These are phyloP conservation scores for Plasmodium relictum DNA, from an alignment of 169 alveolate genomes.

Conservation along the genomic window DNA sequence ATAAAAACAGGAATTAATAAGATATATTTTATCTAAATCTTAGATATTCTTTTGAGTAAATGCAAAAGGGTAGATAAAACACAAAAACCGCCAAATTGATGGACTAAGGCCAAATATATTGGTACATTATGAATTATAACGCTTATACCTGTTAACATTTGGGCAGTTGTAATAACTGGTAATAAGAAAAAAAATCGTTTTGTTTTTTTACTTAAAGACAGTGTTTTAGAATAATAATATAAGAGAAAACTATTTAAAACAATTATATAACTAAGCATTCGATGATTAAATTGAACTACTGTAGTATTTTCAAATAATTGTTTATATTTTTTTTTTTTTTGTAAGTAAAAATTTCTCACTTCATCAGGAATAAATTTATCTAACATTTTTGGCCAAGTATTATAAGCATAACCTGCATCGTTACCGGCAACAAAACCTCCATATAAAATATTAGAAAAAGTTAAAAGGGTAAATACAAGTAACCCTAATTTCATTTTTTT, in stretches of 20 bases:
- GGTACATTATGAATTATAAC: slow-evolving; percentile 84
- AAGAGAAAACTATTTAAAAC: slow-evolving; percentile 62
- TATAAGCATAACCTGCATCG: slow-evolving; percentile 90
- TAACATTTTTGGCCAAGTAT: slow-evolving; percentile 92
- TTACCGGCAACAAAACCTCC: slow-evolving; percentile 91
- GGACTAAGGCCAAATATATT: slow-evolving; percentile 82
- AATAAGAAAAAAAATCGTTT: slow-evolving; percentile 80
- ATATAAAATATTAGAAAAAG: slow-evolving; percentile 62
- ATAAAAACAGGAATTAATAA: no score
- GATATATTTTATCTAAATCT: background rate
- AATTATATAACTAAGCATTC: slow-evolving; percentile 87
- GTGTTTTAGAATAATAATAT: slow-evolving; percentile 39
- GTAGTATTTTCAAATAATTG: slow-evolving; percentile 88
- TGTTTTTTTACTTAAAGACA: slow-evolving; percentile 65
- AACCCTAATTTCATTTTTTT: slow-evolving; percentile 48
- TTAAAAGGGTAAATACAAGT: slow-evolving; percentile 27
- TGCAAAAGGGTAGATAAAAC: slow-evolving; percentile 81
- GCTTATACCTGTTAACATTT: slow-evolving; percentile 80
- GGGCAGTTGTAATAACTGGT: slow-evolving; percentile 82
- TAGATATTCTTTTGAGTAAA: slow-evolving; percentile 41
- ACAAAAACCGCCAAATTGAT: slow-evolving; percentile 84
- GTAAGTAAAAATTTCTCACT: slow-evolving; percentile 48
- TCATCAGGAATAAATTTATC: slow-evolving; percentile 87
- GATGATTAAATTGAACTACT: slow-evolving; percentile 89
- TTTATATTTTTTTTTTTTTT: slow-evolving; percentile 42